These are phyloP conservation scores for Bidens hawaiensis DNA, from an alignment of 140 eudicot genomes.

Conservation along the genomic window DNA sequence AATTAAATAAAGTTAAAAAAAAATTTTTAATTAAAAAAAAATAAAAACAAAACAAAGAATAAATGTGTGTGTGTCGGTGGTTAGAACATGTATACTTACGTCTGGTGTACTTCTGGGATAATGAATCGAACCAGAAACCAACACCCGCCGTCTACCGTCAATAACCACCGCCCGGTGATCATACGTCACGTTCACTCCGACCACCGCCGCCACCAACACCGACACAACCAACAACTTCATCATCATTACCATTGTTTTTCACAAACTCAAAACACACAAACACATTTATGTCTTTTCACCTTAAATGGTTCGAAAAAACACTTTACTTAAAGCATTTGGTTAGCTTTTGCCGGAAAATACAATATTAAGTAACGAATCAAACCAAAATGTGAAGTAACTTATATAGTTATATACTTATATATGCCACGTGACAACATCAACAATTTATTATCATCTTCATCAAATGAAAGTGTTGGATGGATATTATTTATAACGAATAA, in stretches of 20 bases:
- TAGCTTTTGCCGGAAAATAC: slow-evolving; percentile 21
- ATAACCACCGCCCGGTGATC: slow-evolving; percentile 82
- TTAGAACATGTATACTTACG: slow-evolving; percentile 20
- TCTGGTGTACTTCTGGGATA: slow-evolving; percentile 95
- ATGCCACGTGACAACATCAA: slow-evolving; percentile 28
- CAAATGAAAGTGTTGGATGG: slow-evolving; percentile 1
- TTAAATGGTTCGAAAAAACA: neutral
- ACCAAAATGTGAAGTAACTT: slow-evolving; percentile 23
- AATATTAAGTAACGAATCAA: slow-evolving; percentile 21
- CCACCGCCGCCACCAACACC: slow-evolving; percentile 31
- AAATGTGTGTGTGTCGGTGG: slow-evolving; percentile 25
- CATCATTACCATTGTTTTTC: slow-evolving; percentile 1
- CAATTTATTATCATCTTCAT: neutral
- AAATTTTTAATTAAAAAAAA: neutral
- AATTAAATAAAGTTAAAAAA: slow-evolving; percentile 4
- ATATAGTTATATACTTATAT: slow-evolving; percentile 1
- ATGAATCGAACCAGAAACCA: slow-evolving; percentile 86
- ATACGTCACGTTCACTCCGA: slow-evolving; percentile 64
- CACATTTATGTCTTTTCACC: neutral
- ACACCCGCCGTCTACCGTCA: slow-evolving; percentile 68
- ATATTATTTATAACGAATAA: neutral
- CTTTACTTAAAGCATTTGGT: slow-evolving; percentile 32
- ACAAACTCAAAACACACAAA: neutral
- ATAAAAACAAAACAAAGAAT: neutral
- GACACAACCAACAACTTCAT: slow-evolving; percentile 28